These are phyloP conservation scores for Conticribra guillardii DNA, from an alignment of 108 stramenopile genomes.

Conservation along the genomic window DNA sequence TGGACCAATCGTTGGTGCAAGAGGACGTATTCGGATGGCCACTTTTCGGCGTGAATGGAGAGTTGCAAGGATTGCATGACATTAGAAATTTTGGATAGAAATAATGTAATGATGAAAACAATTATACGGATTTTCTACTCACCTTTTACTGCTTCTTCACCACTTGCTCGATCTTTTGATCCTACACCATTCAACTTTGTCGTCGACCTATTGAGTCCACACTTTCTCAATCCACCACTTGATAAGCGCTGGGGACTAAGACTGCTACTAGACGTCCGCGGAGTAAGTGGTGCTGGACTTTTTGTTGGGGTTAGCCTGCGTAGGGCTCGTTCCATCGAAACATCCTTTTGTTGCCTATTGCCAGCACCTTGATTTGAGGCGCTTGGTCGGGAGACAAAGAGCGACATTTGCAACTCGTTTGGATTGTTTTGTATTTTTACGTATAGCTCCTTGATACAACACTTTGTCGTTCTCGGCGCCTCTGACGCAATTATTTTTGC, in stretches of 20 bases:
- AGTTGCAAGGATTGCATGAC: constrained; percentile 5
- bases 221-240: too few species aligned
- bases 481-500: too few species aligned
- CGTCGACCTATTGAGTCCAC: background rate
- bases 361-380: too few species aligned
- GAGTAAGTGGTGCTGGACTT: background rate
- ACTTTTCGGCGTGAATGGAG: constrained; percentile 30
- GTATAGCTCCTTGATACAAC: too few species aligned
- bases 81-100: background rate
- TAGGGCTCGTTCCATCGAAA: constrained; percentile 33
- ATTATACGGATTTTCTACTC: background rate
- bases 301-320: constrained; percentile 14
- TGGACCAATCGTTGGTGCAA: constrained; percentile 28
- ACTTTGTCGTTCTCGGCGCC: too few species aligned
- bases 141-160: constrained; percentile 33
- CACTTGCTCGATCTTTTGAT: background rate
- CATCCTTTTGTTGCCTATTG: constrained; percentile 2
- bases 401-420: too few species aligned
- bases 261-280: too few species aligned
- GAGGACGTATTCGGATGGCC: constrained; percentile 53
- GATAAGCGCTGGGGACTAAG: too few species aligned
- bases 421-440: too few species aligned
- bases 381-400: too few species aligned
- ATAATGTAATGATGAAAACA: background rate
- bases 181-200: background rate